phyloP scores from a whole-genome alignment of 768 basidiomycete genomes.

The Chalciporus sphaerocephalus region DNA sequence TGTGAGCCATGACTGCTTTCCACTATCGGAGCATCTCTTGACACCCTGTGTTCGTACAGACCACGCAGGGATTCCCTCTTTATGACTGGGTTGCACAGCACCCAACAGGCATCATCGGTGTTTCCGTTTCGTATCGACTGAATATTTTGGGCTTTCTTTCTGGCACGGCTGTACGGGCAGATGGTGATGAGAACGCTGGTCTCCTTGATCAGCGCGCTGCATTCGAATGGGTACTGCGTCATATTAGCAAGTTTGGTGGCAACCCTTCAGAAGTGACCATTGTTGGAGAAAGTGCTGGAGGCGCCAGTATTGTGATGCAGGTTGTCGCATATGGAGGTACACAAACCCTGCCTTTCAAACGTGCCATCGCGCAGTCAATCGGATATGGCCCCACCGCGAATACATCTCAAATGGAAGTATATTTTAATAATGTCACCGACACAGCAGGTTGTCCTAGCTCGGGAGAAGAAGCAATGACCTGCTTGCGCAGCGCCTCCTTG shows the following conservation, averaged over 20 bases:
- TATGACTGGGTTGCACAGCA: constrained; percentile 46
- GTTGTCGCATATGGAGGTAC: constrained; percentile 41
- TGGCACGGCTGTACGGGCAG: constrained; percentile 28
- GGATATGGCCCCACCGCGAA: constrained; percentile 38
- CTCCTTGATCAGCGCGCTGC: constrained; percentile 40
- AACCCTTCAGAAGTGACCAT: constrained; percentile 34
- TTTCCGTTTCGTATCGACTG: constrained; percentile 13
- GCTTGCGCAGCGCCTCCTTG: constrained; percentile 35
- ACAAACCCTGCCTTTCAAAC: constrained; percentile 36
- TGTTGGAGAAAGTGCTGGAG: constrained; percentile 41
- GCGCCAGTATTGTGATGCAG: constrained; percentile 39
- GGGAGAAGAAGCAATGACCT: constrained; percentile 30
- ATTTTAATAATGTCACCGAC: constrained; percentile 20
- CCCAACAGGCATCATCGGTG: constrained; percentile 30
- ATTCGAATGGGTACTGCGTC: constrained; percentile 18
- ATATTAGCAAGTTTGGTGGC: constrained; percentile 36
- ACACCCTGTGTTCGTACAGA: neutral
- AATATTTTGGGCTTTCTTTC: constrained; percentile 32
- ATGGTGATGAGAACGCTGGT: constrained; percentile 33
- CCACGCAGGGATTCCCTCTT: constrained; percentile 40
- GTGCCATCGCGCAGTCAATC: constrained; percentile 40
- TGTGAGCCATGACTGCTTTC: constrained; percentile 15
- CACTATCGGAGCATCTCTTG: neutral
- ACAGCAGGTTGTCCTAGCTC: constrained; percentile 27
- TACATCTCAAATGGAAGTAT: constrained; percentile 10